A percentile compares a stretch with the other conserved stretches of the same genome.
These are phyloP conservation scores for Ceriops zippeliana DNA, from an alignment of 345 rosid species.

Conservation along the genomic window DNA sequence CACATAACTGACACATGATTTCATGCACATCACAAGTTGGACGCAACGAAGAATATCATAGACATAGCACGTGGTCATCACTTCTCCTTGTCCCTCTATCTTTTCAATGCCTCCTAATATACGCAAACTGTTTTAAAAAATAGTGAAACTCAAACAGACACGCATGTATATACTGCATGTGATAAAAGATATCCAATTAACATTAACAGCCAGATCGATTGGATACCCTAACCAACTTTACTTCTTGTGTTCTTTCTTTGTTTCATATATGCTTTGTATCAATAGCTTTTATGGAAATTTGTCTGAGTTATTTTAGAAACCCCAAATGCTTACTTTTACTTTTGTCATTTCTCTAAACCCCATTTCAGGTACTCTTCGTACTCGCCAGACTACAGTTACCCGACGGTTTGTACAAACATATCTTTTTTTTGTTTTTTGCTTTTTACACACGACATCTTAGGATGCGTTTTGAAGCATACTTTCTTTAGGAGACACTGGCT, in stretches of 20 bases:
- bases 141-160: too few species aligned
- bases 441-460: constrained; percentile 11
- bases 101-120: neutral
- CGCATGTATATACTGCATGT: neutral
- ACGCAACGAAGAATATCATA: neutral
- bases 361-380: constrained; percentile 32
- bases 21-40: neutral
- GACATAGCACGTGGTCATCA: constrained; percentile 12
- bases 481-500: constrained; percentile 9
- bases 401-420: constrained; percentile 8
- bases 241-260: neutral
- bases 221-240: too few species aligned
- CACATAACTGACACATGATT: neutral
- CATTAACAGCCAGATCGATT: too few species aligned
- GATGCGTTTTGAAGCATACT: constrained; percentile 17
- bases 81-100: neutral
- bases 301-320: neutral
- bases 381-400: constrained; percentile 33
- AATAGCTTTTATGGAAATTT: neutral
- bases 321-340: neutral
- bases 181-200: too few species aligned
- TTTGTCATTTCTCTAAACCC: neutral
- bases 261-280: neutral
- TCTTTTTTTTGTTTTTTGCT: neutral
- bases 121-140: too few species aligned